These are phyloP conservation scores for Santalum album DNA, from an alignment of 164 flowering plant genomes.

Conservation along the genomic window DNA sequence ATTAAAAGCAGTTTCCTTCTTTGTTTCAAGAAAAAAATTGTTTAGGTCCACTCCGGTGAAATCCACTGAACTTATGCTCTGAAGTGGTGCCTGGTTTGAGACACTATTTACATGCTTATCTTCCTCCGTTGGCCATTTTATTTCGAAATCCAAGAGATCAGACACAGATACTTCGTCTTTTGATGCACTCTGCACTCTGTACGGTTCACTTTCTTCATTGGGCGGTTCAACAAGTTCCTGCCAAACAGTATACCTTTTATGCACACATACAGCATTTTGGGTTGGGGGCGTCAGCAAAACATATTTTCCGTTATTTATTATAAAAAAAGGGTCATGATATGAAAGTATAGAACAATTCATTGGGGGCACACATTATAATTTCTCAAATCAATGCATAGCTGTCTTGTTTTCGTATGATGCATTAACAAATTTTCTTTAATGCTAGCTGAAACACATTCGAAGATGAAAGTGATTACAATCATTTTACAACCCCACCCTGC, in stretches of 20 bases:
- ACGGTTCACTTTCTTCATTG: slow-evolving; percentile 17
- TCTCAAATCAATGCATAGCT: no score
- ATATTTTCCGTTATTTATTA: no score
- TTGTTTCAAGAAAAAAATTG: slow-evolving; percentile 29
- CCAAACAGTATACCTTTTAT: slow-evolving; percentile 6
- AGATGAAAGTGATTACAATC: no score
- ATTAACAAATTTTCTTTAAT: no score
- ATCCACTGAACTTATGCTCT: slow-evolving; percentile 20
- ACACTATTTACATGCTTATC: slow-evolving; percentile 14
- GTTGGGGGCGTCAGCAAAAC: no score
- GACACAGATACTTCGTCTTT: slow-evolving; percentile 30
- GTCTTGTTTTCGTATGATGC: no score
- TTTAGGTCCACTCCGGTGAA: slow-evolving; percentile 47
- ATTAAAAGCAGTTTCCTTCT: slow-evolving; percentile 12
- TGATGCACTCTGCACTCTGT: slow-evolving; percentile 22
- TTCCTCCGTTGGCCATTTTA: slow-evolving; percentile 35
- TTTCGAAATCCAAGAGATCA: slow-evolving; percentile 41
- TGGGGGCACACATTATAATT: no score
- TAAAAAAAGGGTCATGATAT: no score
- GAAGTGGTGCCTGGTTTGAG: slow-evolving; percentile 11
- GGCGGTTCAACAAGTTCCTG: slow-evolving; percentile 47
- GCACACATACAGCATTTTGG: neutral
- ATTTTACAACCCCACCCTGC: no score
- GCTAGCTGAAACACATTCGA: no score
- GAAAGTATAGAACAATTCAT: no score